Percentiles rank a stretch among this genome's conserved stretches.
Evolutionary conservation across 1,284 basidiomycete genomes (phyloP).

Genomic region (Rhodotorula glutinis): DNA sequence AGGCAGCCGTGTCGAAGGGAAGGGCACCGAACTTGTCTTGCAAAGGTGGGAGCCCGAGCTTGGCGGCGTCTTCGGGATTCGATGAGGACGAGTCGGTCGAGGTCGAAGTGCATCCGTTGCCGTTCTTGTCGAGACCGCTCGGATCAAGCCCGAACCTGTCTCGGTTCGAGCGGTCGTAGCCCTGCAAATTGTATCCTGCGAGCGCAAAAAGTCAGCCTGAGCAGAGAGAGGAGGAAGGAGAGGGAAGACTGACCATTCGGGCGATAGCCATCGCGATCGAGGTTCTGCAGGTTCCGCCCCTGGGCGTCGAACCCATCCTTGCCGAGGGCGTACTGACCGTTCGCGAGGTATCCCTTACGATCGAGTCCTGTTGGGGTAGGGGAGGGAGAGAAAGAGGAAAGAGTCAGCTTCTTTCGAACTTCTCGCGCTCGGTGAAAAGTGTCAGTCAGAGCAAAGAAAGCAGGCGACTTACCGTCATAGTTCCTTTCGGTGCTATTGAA

Average conservation of each 20-base stretch:
- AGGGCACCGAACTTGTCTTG: slow-evolving; percentile 2
- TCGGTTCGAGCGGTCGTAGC: slow-evolving; percentile 1
- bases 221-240: not conserved
- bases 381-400: not conserved
- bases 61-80: not conserved
- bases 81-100: slow-evolving; percentile 1
- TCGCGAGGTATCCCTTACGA: not conserved
- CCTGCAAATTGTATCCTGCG: not conserved
- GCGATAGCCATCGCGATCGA: not conserved
- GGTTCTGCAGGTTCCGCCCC: not conserved
- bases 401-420: too few species aligned
- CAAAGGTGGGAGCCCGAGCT: slow-evolving; percentile 8
- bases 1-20: not conserved
- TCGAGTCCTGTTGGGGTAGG: not conserved
- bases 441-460: not conserved
- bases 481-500: not conserved
- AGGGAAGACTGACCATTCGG: not conserved
- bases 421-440: not conserved
- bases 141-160: not conserved
- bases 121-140: not conserved
- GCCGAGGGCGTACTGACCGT: slow-evolving; percentile 1
- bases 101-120: not conserved
- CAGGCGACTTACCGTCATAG: not conserved
- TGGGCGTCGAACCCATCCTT: not conserved
- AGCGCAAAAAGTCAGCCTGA: not conserved